Percentiles rank a stretch among this genome's conserved stretches.
These are phyloP conservation scores for Nephelium lappaceum DNA, from an alignment of 345 rosid species.

Conservation along the genomic window DNA sequence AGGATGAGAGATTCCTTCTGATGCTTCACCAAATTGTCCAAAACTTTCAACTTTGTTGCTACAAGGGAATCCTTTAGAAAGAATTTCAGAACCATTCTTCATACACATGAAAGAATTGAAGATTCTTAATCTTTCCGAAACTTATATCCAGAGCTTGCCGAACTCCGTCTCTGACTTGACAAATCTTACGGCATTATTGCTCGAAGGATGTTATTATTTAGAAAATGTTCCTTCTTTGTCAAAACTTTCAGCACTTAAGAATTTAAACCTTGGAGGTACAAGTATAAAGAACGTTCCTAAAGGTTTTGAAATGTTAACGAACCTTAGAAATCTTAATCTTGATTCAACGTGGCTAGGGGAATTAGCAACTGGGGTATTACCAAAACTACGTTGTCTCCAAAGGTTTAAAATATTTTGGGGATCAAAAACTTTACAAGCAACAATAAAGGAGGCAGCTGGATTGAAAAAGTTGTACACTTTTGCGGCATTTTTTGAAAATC, in stretches of 20 bases:
- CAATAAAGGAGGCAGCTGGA: neutral
- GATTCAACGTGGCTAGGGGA: accelerated
- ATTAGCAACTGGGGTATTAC: neutral
- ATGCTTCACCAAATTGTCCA: slow-evolving; percentile 20
- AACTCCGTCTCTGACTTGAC: neutral
- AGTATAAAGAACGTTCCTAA: neutral
- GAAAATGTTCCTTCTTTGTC: neutral
- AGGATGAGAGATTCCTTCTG: neutral
- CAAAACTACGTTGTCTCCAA: neutral
- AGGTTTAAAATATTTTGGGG: neutral
- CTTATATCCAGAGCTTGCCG: neutral
- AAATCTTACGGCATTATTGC: slow-evolving; percentile 20
- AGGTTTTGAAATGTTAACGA: neutral
- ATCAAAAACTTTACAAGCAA: no score
- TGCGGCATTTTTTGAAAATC: neutral
- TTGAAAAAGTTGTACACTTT: neutral
- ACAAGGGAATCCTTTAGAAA: neutral
- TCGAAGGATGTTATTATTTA: neutral
- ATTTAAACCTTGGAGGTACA: neutral
- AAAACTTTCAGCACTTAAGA: neutral
- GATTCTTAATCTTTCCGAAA: slow-evolving; percentile 23
- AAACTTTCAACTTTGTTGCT: slow-evolving; percentile 19
- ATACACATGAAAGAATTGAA: slow-evolving; percentile 4
- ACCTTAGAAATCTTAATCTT: neutral
- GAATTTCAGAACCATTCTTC: slow-evolving; percentile 20